Evolutionary conservation across 257 asterid genomes (phyloP), one percentile per base, ranked within the genome.

Genomic region (Solanum piurae): DNA sequence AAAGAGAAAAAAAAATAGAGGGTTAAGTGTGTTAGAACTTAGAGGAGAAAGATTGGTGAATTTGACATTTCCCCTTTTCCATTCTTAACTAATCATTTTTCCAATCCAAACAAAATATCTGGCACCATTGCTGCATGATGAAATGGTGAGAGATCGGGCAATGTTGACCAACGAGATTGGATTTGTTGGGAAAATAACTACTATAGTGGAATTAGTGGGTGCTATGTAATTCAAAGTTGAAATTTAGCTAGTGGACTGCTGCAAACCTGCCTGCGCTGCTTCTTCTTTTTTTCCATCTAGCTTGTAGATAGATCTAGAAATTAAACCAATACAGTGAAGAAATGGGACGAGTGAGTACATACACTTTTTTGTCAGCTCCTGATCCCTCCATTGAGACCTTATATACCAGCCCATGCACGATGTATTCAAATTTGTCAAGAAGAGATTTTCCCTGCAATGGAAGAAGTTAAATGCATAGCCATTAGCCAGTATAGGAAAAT

Each of bases 401-500:
- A 87, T 94, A 96, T 85, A 94, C 87, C 88, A 96, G 92, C 36
- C 99, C 98, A 88, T 95, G 98, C 98, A 96, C 94, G 86, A 96
- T 94, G 88, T 94, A 95, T 92, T 96, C 99, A 83, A 96, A 96
- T 89, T 95, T 96, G 94, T 96, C 99, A 7, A 98, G 93, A 37
- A 96, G 98, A 25, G 97, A 95, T 90, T 83, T 94, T 21, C 91
- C 97, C 96, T 94, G 94, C 88, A 90, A 89, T 82, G 34, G 85
- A 29, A 38, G 40, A 79, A 37, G 23, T 34, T 85, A 31, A 83
- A 62, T 27, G 12, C 71, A 69, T 21, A 77, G 71, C 18, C 73
- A 55, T 49, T 9, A 83, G 72, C 85, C 68, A 86, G 68, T 27
- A 7, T 80, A 9, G 68, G 9, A 80, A 20, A 80, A 27, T 80